Conservation (phyloP, 1,284 basidiomycete species). For the Melampsora larici-populina region DNA sequence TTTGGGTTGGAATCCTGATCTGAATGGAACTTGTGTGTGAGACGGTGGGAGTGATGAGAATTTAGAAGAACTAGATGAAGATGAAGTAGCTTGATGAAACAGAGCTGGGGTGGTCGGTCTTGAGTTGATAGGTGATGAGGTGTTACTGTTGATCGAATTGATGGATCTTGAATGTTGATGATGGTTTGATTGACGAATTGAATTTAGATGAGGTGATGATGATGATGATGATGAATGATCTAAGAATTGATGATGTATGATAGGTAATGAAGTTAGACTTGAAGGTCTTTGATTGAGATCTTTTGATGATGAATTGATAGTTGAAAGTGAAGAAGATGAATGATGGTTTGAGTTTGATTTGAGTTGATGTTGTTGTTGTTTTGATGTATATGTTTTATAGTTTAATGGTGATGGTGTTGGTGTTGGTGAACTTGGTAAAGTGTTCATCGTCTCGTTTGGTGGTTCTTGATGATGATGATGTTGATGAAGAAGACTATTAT, state of each 20-base stretch:
- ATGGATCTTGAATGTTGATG: background rate
- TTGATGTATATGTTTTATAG: background rate
- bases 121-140: conserved; percentile 21
- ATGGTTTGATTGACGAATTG: background rate
- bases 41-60: no score
- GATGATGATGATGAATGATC: background rate
- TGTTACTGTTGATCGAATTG: background rate
- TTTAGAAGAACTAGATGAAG: conserved; percentile 52
- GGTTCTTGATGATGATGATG: no score
- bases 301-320: background rate
- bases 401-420: background rate
- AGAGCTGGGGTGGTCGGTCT: background rate
- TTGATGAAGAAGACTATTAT: no score
- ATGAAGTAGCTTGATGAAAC: conserved; percentile 42
- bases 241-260: background rate
- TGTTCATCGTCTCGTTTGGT: no score
- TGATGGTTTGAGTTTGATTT: background rate
- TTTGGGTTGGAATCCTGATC: conserved; percentile 75
- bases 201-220: background rate
- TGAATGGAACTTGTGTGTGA: conserved; percentile 64
- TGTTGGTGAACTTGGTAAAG: no score
- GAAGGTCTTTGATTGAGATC: background rate
- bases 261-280: background rate
- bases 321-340: background rate
- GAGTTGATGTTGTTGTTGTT: background rate